Percentiles rank a stretch among this genome's conserved stretches.
phyloP scores from a whole-genome alignment of 1,284 basidiomycete species.

The Caloboletus firmus region DNA sequence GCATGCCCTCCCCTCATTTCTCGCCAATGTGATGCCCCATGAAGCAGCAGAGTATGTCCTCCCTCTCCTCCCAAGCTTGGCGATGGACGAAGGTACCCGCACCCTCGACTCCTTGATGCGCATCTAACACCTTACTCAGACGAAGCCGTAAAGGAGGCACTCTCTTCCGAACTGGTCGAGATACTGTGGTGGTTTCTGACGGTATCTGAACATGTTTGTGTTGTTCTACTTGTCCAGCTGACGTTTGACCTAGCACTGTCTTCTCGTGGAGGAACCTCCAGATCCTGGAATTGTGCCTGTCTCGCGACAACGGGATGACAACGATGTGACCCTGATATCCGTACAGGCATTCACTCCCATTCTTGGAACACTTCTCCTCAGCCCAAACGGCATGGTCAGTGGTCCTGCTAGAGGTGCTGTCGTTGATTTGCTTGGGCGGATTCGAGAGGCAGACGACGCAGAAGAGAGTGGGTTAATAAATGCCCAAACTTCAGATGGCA shows the following conservation, averaged over 20 bases:
- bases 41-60: slow-evolving; percentile 95
- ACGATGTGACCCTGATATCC: slow-evolving; percentile 55
- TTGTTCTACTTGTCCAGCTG: slow-evolving; percentile 11
- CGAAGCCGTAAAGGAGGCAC: slow-evolving; percentile 88
- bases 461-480: slow-evolving; percentile 26
- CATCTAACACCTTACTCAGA: slow-evolving; percentile 50
- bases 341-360: slow-evolving; percentile 91
- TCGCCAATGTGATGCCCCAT: slow-evolving; percentile 75
- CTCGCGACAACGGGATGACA: slow-evolving; percentile 14
- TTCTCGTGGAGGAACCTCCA: slow-evolving; percentile 50
- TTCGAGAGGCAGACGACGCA: slow-evolving; percentile 53
- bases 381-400: slow-evolving; percentile 72
- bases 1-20: slow-evolving; percentile 72
- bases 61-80: slow-evolving; percentile 84
- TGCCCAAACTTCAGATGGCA: slow-evolving; percentile 24
- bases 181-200: slow-evolving; percentile 97
- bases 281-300: slow-evolving; percentile 18
- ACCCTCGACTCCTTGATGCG: slow-evolving; percentile 2
- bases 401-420: slow-evolving; percentile 75
- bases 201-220: slow-evolving; percentile 30
- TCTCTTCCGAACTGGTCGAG: slow-evolving; percentile 78
- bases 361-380: slow-evolving; percentile 85
- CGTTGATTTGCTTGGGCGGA: slow-evolving; percentile 72
- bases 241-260: slow-evolving; percentile 48
- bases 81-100: slow-evolving; percentile 79